These are phyloP conservation scores for Saxophila tyrrhenica DNA, from an alignment of 495 filamentous ascomycete species.

Conservation along the genomic window DNA sequence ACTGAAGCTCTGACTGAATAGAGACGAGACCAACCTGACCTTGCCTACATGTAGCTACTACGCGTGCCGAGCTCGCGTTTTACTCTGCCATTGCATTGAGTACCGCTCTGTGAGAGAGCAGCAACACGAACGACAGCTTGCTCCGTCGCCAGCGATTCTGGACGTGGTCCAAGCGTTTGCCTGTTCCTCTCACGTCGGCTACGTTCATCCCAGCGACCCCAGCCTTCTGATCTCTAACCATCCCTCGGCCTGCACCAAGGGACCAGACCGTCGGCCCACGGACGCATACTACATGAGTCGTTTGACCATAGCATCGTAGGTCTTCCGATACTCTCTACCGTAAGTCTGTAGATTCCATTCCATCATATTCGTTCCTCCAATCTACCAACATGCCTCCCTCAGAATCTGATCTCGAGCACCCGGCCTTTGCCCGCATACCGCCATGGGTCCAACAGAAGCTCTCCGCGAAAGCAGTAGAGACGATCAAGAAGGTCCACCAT, in stretches of 20 bases:
- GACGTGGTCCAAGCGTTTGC: background rate
- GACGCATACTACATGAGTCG: background rate
- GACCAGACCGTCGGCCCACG: background rate
- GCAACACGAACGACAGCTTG: too few relatives aligned
- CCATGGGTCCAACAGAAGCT: conserved; percentile 33
- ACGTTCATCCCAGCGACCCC: background rate
- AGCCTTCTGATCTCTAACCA: too few relatives aligned
- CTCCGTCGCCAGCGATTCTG: too few relatives aligned
- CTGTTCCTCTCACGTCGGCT: background rate
- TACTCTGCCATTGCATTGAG: too few relatives aligned
- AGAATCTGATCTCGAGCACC: conserved; percentile 13
- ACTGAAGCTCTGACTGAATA: too few relatives aligned
- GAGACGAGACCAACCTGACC: too few relatives aligned
- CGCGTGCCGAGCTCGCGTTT: background rate
- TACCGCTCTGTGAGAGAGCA: too few relatives aligned
- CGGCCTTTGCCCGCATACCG: conserved; percentile 30
- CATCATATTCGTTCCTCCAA: background rate
- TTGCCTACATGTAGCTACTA: too few relatives aligned
- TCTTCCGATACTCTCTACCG: background rate
- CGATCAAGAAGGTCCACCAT: conserved; percentile 30
- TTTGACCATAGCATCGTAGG: background rate
- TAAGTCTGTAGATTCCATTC: background rate
- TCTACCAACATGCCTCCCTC: background rate
- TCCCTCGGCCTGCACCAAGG: background rate
- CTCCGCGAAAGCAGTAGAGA: conserved; percentile 28